Conservation (phyloP, 1,139 yeast genomes). For the Geotrichum carabidarum region DNA sequence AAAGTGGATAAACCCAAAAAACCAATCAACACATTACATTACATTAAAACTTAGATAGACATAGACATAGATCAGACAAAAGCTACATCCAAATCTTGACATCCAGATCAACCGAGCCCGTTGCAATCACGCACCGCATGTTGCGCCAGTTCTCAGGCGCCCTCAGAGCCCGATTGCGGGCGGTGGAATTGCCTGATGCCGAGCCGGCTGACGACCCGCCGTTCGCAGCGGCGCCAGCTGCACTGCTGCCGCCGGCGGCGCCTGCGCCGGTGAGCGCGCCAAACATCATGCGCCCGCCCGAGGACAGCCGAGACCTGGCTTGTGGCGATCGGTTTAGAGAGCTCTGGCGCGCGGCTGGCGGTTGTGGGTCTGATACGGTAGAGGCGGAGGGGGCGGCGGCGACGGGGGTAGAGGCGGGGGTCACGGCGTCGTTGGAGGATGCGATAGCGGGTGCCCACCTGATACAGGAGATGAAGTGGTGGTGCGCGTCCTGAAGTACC, state of each 20-base stretch:
- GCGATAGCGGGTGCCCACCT: slow-evolving; percentile 48
- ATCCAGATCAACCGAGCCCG: slow-evolving; percentile 81
- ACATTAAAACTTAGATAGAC: neutral
- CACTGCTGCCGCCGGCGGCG: neutral
- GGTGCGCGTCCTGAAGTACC: slow-evolving; percentile 55
- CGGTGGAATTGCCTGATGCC: neutral
- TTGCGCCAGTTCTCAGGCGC: slow-evolving; percentile 21
- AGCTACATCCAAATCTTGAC: slow-evolving; percentile 68
- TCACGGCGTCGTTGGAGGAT: slow-evolving; percentile 21
- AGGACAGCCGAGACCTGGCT: neutral
- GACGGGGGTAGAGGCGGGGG: neutral
- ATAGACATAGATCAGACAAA: neutral
- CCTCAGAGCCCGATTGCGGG: slow-evolving; percentile 1
- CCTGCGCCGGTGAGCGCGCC: neutral
- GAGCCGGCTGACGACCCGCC: neutral
- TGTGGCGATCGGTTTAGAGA: neutral
- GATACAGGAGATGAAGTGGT: slow-evolving; percentile 65
- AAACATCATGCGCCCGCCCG: neutral
- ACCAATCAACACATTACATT: neutral
- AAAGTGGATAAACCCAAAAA: too few species aligned
- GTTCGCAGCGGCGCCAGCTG: neutral
- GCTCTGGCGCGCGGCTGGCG: neutral
- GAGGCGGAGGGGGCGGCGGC: neutral
- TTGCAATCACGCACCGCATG: slow-evolving; percentile 48
- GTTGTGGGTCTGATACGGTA: neutral